These are phyloP conservation scores for Populus deltoides DNA, from an alignment of 345 rosid genomes.

Conservation along the genomic window DNA sequence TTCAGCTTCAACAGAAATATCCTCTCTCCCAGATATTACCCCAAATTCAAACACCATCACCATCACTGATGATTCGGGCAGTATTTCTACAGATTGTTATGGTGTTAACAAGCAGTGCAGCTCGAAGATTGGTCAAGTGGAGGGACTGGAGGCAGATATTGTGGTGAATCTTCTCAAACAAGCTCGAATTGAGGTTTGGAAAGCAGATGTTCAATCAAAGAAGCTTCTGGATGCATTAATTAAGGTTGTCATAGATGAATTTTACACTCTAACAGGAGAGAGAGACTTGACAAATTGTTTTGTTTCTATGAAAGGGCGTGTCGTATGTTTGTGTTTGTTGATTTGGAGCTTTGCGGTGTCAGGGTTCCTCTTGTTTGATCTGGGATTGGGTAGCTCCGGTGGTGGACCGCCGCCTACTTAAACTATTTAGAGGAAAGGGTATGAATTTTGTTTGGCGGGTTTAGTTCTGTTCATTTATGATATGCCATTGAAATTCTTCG, in stretches of 20 bases:
- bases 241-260: constrained; percentile 15
- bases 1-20: constrained; percentile 11
- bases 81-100: constrained; percentile 5
- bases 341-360: constrained; percentile 22
- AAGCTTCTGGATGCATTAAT: constrained; percentile 37
- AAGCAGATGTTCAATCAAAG: constrained; percentile 25
- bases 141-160: constrained; percentile 24
- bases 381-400: neutral
- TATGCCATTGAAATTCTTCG: neutral
- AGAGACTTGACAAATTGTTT: constrained; percentile 13
- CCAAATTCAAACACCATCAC: constrained; percentile 14
- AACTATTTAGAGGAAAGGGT: constrained; percentile 8
- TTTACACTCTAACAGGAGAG: constrained; percentile 28
- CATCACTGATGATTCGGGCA: neutral
- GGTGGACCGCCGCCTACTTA: constrained; percentile 37
- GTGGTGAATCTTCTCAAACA: constrained; percentile 21
- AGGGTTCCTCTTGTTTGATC: constrained; percentile 14
- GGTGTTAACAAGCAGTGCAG: constrained; percentile 2
- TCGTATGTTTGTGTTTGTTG: constrained; percentile 17
- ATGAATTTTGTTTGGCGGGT: neutral
- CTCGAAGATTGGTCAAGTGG: neutral
- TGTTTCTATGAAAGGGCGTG: constrained; percentile 9
- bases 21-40: constrained; percentile 2
- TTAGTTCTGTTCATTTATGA: neutral
- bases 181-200: constrained; percentile 26